These are phyloP conservation scores for Toxoplasma gondii DNA, from an alignment of 169 alveolate species.

Conservation along the genomic window DNA sequence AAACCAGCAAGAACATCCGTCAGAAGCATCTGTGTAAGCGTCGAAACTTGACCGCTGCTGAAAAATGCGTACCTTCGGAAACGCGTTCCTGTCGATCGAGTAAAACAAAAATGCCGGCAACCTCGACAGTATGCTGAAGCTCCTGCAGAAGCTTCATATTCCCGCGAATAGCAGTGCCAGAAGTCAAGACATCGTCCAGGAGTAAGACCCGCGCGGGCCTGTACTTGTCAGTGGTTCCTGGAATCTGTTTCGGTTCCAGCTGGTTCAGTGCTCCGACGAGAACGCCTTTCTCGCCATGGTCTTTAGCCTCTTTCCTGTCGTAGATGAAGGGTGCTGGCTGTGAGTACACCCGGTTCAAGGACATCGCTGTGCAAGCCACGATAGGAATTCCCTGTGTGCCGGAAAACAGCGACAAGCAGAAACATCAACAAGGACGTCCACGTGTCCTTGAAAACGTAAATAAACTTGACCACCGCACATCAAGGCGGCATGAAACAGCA, in stretches of 20 bases:
- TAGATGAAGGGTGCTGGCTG: conserved; percentile 42
- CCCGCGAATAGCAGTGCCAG: conserved; percentile 67
- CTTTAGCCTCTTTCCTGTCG: conserved; percentile 69
- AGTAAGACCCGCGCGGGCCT: conserved; percentile 49
- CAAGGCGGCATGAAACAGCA: background rate
- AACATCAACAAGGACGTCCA: background rate
- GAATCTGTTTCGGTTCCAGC: background rate
- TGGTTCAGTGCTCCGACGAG: conserved; percentile 57
- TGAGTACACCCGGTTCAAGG: conserved; percentile 31
- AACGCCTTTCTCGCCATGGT: conserved; percentile 70
- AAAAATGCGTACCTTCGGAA: background rate
- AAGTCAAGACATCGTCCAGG: conserved; percentile 70
- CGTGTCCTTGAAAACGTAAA: background rate
- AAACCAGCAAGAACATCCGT: no score
- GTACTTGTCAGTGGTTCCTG: background rate
- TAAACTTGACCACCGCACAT: background rate
- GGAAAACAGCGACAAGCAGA: background rate
- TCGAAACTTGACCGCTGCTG: no score
- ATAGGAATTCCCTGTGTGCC: conserved; percentile 68
- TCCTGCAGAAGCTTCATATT: background rate
- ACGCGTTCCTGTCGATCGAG: conserved; percentile 60
- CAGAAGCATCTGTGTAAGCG: no score
- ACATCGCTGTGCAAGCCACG: conserved; percentile 54
- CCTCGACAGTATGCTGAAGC: conserved; percentile 4
- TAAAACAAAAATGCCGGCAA: conserved; percentile 13